Evolutionary conservation across 768 basidiomycete species (phyloP).

Genomic region (Royoungia palumana): DNA sequence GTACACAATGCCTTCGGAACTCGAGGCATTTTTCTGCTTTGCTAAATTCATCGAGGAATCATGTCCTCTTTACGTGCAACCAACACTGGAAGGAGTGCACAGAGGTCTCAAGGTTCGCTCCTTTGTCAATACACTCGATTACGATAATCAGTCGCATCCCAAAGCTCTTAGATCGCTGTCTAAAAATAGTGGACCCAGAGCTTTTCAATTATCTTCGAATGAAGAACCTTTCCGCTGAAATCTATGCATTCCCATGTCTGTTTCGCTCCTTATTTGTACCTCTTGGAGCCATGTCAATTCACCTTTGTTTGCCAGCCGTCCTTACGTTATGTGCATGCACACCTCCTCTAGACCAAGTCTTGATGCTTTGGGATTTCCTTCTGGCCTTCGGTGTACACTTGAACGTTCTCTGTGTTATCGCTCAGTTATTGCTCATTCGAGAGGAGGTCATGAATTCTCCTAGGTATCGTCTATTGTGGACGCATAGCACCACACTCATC

Average conservation of each 20-base stretch:
- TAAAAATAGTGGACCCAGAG: conserved; percentile 88
- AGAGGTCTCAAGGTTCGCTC: conserved; percentile 80
- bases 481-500: background rate
- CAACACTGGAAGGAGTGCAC: conserved; percentile 94
- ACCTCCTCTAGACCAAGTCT: conserved; percentile 91
- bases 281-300: background rate
- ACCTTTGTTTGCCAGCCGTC: conserved; percentile 53
- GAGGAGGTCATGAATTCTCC: conserved; percentile 85
- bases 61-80: conserved; percentile 96
- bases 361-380: conserved; percentile 96
- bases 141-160: background rate
- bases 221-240: conserved; percentile 91
- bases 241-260: conserved; percentile 97
- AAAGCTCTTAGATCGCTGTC: conserved; percentile 88
- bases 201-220: conserved; percentile 77
- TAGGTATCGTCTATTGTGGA: conserved; percentile 55
- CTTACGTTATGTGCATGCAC: conserved; percentile 96
- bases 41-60: conserved; percentile 92
- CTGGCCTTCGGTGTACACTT: conserved; percentile 95
- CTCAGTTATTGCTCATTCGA: conserved; percentile 86
- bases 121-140: background rate
- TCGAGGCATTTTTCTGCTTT: conserved; percentile 99
- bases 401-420: conserved; percentile 95
- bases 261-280: conserved; percentile 11
- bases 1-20: conserved; percentile 94